phyloP scores from a whole-genome alignment of 2,329 filamentous ascomycete genomes.

The Trichoderma lentiforme region DNA sequence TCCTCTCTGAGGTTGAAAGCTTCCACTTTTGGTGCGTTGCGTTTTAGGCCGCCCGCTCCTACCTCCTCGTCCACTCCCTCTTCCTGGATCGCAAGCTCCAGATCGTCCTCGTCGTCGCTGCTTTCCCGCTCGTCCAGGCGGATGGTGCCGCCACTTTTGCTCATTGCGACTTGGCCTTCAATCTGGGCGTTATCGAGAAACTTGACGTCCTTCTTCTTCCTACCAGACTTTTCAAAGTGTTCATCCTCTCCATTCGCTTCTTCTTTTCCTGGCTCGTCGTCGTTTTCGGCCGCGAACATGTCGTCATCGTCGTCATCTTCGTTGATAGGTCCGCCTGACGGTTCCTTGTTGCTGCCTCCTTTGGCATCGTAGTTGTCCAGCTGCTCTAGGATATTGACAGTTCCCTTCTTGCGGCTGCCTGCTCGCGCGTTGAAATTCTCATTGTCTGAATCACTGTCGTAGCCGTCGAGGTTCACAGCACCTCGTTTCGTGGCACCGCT shows the following conservation, averaged over 20 bases:
- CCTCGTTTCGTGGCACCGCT: conserved; percentile 78
- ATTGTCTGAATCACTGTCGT: conserved; percentile 90
- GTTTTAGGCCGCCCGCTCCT: conserved; percentile 85
- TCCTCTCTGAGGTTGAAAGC: conserved; percentile 93
- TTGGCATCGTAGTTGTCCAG: conserved; percentile 54
- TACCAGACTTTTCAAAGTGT: conserved; percentile 41
- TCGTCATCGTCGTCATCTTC: conserved; percentile 56
- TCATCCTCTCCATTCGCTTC: conserved; percentile 22
- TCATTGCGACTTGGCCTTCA: conserved; percentile 71
- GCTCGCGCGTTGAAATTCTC: conserved; percentile 81
- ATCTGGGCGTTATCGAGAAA: conserved; percentile 64
- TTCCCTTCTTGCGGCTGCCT: conserved; percentile 51
- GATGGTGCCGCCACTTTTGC: conserved; percentile 71
- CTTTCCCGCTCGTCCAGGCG: conserved; percentile 55
- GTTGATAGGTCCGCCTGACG: conserved; percentile 24
- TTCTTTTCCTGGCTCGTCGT: conserved; percentile 38
- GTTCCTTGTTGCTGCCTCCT: conserved; percentile 36
- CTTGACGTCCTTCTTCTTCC: conserved; percentile 60
- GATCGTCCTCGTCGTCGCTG: conserved; percentile 64
- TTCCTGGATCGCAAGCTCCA: conserved; percentile 68
- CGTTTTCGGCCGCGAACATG: conserved; percentile 78
- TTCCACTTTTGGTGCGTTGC: conserved; percentile 88
- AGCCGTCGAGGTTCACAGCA: conserved; percentile 93
- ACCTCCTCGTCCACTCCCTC: conserved; percentile 83
- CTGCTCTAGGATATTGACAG: conserved; percentile 50